Evolutionary conservation across 2,329 filamentous ascomycete species (phyloP), one percentile per base, ranked within the genome.

Genomic region (Verticillium dahliae): DNA sequence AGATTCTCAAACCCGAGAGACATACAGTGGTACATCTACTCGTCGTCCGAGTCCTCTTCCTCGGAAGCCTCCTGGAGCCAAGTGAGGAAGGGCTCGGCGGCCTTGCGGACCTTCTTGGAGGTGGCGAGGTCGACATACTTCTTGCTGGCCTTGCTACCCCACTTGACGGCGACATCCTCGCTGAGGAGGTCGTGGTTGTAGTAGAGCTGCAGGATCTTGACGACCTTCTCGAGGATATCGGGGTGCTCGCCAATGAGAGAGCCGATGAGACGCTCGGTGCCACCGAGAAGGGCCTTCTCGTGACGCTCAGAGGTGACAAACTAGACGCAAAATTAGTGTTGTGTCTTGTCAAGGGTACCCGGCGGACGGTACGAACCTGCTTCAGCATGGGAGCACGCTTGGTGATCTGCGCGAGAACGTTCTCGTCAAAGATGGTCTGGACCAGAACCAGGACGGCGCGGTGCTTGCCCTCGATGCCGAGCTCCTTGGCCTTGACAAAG

Each of bases 131-230:
- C 66, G 50, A 65, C 91, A 75, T 98, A 98, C 82, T 97, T 97
- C 89, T 96, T 97, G 86, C 92, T 97, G 63, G 94, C 92, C 84
- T 95, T 97, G 73, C 85, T 84, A 67, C 93, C 94, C 94, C 95
- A 99, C 69, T 89, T 89, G 77, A 89, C 90, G 73, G 96, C 86
- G 15, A 92, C 86, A 66, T 97, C 93, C 80, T 99, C 95, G 59
- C 84, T 87, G 70, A 97, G 81, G 61, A 99, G 84, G 68, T 99
- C 95, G 71, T 92, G 84, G 78, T 97, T 86, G 78, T 98, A 99
- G 79, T 94, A 90, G 70, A 90, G 85, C 75, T 96, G 86, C 66
- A 99, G 84, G 70, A 99, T 90, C 76, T 91, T 92, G 66, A 92
- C 90, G 65, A 98, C 84, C 73, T 91, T 80, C 79, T 72, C 86